These are phyloP conservation scores for Dryas integrifolia DNA, from an alignment of 331 rosid genomes.

Conservation along the genomic window DNA sequence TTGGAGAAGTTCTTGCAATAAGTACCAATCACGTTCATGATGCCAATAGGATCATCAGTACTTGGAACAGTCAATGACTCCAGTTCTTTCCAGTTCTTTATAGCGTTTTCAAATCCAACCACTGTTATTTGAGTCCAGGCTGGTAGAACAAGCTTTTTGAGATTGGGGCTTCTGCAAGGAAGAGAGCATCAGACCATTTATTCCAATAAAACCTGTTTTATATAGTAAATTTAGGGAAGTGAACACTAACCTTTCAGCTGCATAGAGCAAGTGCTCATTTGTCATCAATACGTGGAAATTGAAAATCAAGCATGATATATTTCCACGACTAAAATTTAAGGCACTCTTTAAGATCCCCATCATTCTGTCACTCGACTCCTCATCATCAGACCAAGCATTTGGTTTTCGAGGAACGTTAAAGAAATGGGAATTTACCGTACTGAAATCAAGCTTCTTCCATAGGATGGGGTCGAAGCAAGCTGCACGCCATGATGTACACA, in stretches of 20 bases:
- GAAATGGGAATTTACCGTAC: neutral
- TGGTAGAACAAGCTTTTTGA: too few relatives aligned
- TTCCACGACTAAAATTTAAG: constrained; percentile 8
- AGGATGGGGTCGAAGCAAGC: constrained; percentile 5
- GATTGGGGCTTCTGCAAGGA: too few relatives aligned
- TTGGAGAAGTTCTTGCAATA: neutral
- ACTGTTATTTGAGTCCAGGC: too few relatives aligned
- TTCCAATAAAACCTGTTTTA: neutral
- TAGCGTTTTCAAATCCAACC: too few relatives aligned
- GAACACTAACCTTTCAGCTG: constrained; percentile 8
- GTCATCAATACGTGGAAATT: neutral
- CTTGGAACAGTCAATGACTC: too few relatives aligned
- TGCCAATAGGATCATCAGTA: too few relatives aligned
- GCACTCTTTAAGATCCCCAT: constrained; percentile 7
- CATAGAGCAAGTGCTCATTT: neutral
- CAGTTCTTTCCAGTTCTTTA: too few relatives aligned
- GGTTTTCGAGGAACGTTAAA: neutral
- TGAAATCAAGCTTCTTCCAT: constrained; percentile 6
- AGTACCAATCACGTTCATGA: too few relatives aligned
- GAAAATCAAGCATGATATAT: constrained; percentile 13
- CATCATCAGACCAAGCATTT: neutral
- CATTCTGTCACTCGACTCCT: neutral
- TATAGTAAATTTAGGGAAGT: neutral
- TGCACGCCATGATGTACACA: constrained; percentile 17
- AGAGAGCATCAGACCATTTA: neutral